A percentile compares a stretch with the other conserved stretches of the same genome.
Conservation (phyloP, 495 filamentous ascomycete species). For the Amorphotheca resinae region DNA sequence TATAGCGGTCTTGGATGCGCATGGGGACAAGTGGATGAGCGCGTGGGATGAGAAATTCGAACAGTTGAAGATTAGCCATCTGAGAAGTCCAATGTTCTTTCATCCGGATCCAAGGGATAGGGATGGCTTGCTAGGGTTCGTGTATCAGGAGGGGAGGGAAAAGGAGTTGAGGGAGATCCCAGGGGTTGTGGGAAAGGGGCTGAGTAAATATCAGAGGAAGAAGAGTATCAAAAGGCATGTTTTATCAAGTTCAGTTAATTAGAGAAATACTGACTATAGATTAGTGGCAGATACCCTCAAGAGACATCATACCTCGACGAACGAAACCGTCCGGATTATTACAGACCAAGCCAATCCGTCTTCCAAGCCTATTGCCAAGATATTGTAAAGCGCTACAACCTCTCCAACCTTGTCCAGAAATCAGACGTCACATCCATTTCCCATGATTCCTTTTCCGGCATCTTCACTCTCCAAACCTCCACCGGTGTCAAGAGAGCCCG, state of each 20-base stretch:
- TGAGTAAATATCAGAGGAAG: slow-evolving; percentile 54
- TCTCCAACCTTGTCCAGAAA: slow-evolving; percentile 35
- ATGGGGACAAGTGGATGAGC: slow-evolving; percentile 40
- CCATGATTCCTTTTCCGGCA: slow-evolving; percentile 31
- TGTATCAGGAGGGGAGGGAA: slow-evolving; percentile 36
- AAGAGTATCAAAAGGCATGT: slow-evolving; percentile 30
- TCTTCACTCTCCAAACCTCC: slow-evolving; percentile 41
- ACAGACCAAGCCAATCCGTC: slow-evolving; percentile 41
- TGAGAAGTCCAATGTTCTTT: slow-evolving; percentile 57
- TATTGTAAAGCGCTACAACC: slow-evolving; percentile 38
- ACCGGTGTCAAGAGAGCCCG: slow-evolving; percentile 34
- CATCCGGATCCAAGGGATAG: slow-evolving; percentile 52
- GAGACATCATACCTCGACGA: slow-evolving; percentile 35
- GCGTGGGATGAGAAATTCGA: slow-evolving; percentile 44
- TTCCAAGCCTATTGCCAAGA: slow-evolving; percentile 45
- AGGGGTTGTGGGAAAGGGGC: slow-evolving; percentile 48
- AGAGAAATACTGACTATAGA: not conserved
- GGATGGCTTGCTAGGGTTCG: slow-evolving; percentile 48
- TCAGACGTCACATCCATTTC: slow-evolving; percentile 38
- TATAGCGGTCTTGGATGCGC: slow-evolving; percentile 41
- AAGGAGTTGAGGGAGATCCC: slow-evolving; percentile 43
- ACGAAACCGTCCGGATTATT: slow-evolving; percentile 53
- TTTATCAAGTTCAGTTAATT: too few species aligned
- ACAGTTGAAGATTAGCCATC: slow-evolving; percentile 43
- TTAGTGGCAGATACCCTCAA: not conserved